A percentile compares a stretch with the other conserved stretches of the same genome.
Conservation (phyloP, 192 early-diverging fungal species). For the Podila clonocystis region DNA sequence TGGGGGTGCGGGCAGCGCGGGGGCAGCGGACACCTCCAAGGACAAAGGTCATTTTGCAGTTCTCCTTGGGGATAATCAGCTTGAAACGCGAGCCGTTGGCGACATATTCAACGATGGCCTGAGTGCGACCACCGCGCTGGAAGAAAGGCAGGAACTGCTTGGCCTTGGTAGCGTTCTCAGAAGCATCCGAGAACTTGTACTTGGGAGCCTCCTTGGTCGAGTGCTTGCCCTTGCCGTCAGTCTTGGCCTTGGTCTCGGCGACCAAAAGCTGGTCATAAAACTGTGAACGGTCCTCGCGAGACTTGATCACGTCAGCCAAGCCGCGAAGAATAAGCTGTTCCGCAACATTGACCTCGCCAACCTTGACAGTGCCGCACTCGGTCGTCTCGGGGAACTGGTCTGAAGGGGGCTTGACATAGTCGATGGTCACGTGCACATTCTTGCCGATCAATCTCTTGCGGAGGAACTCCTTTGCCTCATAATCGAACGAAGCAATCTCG, state of each 20-base stretch:
- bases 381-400: constrained; percentile 82
- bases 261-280: constrained; percentile 87
- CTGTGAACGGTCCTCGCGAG: constrained; percentile 88
- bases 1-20: constrained; percentile 72
- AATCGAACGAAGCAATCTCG: constrained; percentile 81
- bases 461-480: constrained; percentile 90
- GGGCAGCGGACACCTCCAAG: constrained; percentile 88
- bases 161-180: constrained; percentile 81
- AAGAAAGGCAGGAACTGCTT: constrained; percentile 86
- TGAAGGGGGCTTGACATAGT: constrained; percentile 91
- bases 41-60: constrained; percentile 85
- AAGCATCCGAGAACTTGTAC: constrained; percentile 83
- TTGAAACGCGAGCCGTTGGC: constrained; percentile 86
- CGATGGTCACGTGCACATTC: constrained; percentile 74
- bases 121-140: constrained; percentile 79
- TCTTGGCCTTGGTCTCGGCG: constrained; percentile 82
- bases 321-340: constrained; percentile 69
- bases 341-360: constrained; percentile 69
- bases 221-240: constrained; percentile 82
- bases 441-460: constrained; percentile 91
- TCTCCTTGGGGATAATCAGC: constrained; percentile 86
- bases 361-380: constrained; percentile 86
- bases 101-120: constrained; percentile 91
- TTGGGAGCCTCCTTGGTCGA: constrained; percentile 83
- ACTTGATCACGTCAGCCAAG: constrained; percentile 84